These are phyloP conservation scores for Solanum arcanum DNA, from an alignment of 257 asterid genomes.

Conservation along the genomic window DNA sequence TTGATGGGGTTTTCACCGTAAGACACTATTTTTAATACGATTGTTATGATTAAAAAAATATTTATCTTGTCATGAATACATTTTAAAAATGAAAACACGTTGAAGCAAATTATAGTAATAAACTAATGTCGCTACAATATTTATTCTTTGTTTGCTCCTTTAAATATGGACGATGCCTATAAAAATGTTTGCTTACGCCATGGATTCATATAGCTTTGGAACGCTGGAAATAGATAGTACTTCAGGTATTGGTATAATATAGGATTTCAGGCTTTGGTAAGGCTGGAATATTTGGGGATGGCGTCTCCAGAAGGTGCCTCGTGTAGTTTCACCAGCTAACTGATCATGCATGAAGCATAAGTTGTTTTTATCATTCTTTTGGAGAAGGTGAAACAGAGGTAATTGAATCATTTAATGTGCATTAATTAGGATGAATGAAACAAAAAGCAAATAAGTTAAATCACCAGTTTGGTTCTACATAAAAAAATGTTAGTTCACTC, in stretches of 20 bases:
- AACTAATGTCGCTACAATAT: background rate
- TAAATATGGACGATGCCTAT: background rate
- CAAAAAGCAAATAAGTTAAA: background rate
- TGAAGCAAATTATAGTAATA: background rate
- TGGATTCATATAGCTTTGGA: conserved; percentile 3
- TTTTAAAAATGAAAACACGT: background rate
- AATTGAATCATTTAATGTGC: background rate
- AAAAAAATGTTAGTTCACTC: background rate
- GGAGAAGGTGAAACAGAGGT: background rate
- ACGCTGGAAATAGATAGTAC: conserved; percentile 2
- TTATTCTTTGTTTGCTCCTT: background rate
- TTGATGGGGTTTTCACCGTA: background rate
- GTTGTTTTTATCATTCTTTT: background rate
- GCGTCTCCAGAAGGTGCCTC: conserved; percentile 3
- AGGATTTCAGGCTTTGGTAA: background rate
- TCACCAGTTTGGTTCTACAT: background rate
- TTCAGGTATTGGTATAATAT: background rate
- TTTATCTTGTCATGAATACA: background rate
- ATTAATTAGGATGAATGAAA: background rate
- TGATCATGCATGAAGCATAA: background rate
- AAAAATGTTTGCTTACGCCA: background rate
- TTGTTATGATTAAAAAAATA: background rate
- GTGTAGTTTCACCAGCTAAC: conserved; percentile 2
- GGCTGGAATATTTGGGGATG: background rate
- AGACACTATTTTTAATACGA: background rate